phyloP scores from a whole-genome alignment of 2,329 filamentous ascomycete species.

The Samsoniella hepiali region DNA sequence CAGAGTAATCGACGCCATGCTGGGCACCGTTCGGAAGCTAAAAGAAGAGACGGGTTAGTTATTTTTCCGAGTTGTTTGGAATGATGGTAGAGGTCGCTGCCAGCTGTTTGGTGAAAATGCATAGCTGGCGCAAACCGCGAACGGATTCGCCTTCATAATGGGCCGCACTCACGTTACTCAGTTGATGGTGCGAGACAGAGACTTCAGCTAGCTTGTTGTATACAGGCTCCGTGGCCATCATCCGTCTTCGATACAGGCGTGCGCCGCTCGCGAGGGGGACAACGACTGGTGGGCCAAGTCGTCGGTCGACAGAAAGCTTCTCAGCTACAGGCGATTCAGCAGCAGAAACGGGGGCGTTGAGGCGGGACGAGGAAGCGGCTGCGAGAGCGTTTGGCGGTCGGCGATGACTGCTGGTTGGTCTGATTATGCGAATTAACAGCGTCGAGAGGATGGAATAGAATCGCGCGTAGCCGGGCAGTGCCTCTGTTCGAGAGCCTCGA shows the following conservation, averaged over 20 bases:
- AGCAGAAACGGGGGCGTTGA: constrained; percentile 1
- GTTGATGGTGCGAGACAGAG: constrained; percentile 43
- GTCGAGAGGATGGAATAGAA: constrained; percentile 15
- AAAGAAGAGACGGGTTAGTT: background rate
- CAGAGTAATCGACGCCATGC: constrained; percentile 45
- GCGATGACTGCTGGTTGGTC: background rate
- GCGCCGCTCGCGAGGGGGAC: constrained; percentile 30
- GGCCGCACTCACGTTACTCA: constrained; percentile 42
- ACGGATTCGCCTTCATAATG: background rate
- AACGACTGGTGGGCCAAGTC: constrained; percentile 29
- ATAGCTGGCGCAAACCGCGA: constrained; percentile 11
- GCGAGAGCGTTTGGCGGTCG: background rate
- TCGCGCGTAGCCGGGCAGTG: constrained; percentile 4
- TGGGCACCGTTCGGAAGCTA: constrained; percentile 38
- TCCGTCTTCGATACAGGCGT: constrained; percentile 46
- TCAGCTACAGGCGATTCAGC: background rate
- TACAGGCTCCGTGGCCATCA: constrained; percentile 63
- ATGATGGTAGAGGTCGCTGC: background rate
- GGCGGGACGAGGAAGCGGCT: background rate
- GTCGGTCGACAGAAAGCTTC: constrained; percentile 18
- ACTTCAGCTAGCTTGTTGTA: constrained; percentile 52
- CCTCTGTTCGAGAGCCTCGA: constrained; percentile 13
- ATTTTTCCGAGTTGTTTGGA: background rate
- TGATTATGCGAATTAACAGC: constrained; percentile 11
- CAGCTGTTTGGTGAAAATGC: constrained; percentile 14